phyloP scores from a whole-genome alignment of 129 eudicot genomes.

The Solidago caesia region DNA sequence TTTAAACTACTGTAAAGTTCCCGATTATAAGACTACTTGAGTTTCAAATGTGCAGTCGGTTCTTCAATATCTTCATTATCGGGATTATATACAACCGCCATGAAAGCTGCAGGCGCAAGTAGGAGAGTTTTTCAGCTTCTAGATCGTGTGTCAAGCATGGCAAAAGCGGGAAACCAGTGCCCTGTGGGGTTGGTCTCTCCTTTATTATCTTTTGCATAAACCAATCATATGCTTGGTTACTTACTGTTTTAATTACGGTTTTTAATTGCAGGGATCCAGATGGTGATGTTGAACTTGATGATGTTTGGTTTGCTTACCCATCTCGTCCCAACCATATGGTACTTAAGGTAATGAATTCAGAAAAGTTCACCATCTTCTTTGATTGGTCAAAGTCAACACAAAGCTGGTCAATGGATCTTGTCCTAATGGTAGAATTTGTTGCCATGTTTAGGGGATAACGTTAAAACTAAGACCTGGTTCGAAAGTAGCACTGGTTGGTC shows the following conservation, averaged over 20 bases:
- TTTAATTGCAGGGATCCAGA: slow-evolving; percentile 38
- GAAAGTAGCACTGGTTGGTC: slow-evolving; percentile 52
- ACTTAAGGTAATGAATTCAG: slow-evolving; percentile 40
- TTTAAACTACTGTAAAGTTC: not conserved
- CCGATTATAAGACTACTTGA: not conserved
- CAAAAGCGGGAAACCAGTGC: slow-evolving; percentile 46
- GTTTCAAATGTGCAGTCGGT: slow-evolving; percentile 37
- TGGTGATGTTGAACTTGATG: slow-evolving; percentile 47
- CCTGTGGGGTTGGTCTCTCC: slow-evolving; percentile 42
- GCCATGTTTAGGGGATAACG: slow-evolving; percentile 39
- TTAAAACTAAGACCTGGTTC: slow-evolving; percentile 51
- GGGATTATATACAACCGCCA: slow-evolving; percentile 48
- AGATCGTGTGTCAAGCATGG: slow-evolving; percentile 49
- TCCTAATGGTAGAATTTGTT: slow-evolving; percentile 11
- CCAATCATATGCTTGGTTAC: slow-evolving; percentile 10
- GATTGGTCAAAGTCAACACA: slow-evolving; percentile 17
- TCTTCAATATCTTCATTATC: slow-evolving; percentile 50
- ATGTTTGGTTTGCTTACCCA: slow-evolving; percentile 52
- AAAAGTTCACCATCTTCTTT: not conserved
- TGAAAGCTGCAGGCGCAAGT: slow-evolving; percentile 66
- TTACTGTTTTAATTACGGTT: not conserved
- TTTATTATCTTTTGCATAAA: not conserved
- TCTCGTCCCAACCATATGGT: slow-evolving; percentile 56
- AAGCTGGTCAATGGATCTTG: not conserved
- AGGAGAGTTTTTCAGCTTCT: slow-evolving; percentile 60